Conservation (phyloP, 2,329 filamentous ascomycete species). For the Epichloe hybrida region DNA sequence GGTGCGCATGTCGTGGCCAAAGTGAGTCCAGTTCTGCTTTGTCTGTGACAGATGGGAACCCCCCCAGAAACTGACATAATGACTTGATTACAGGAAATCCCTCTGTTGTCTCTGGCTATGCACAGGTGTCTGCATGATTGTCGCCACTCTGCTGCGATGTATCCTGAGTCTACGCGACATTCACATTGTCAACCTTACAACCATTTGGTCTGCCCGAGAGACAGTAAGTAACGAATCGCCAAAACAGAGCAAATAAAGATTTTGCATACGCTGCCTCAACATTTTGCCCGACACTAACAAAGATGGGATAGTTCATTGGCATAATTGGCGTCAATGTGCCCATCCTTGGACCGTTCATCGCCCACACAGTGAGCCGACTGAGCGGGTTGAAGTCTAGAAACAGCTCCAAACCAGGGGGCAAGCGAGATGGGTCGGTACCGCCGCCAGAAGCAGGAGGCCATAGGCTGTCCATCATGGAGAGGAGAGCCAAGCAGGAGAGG, state of each 20-base stretch:
- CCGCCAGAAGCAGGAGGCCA: neutral
- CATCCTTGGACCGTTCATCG: slow-evolving; percentile 5
- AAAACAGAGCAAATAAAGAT: neutral
- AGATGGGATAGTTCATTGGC: slow-evolving; percentile 23
- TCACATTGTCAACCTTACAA: slow-evolving; percentile 23
- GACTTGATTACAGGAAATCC: slow-evolving; percentile 15
- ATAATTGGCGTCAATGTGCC: slow-evolving; percentile 29
- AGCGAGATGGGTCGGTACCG: neutral
- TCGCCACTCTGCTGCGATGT: slow-evolving; percentile 27
- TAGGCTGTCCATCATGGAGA: neutral
- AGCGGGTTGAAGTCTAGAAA: slow-evolving; percentile 17
- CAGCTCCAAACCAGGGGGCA: neutral
- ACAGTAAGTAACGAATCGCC: slow-evolving; percentile 15
- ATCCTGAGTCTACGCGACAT: slow-evolving; percentile 23
- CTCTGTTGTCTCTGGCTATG: slow-evolving; percentile 26
- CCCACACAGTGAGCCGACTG: slow-evolving; percentile 10
- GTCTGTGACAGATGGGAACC: neutral
- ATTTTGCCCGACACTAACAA: too few species aligned
- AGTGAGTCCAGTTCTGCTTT: neutral
- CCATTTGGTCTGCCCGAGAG: slow-evolving; percentile 18
- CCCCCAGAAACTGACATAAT: neutral
- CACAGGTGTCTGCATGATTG: slow-evolving; percentile 26
- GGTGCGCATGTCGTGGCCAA: slow-evolving; percentile 19
- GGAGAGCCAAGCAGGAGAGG: slow-evolving; percentile 9
- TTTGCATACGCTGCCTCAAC: neutral